Conservation (phyloP, 768 basidiomycete species). For the Lentinula raphanica region DNA sequence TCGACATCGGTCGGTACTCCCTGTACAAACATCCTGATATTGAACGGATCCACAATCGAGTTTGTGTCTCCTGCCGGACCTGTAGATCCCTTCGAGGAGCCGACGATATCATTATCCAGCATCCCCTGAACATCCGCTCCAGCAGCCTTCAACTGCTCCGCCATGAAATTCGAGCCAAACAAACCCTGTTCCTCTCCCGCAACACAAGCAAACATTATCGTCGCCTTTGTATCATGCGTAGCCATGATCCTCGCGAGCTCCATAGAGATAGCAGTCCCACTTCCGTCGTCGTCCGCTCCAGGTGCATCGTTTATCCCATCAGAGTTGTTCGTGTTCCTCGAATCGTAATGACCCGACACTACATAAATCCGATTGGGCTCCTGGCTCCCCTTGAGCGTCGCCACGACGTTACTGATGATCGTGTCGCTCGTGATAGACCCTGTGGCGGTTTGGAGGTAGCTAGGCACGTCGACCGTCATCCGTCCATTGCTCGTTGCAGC, state of each 20-base stretch:
- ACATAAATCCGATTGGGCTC: slow-evolving; percentile 49
- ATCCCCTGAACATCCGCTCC: slow-evolving; percentile 51
- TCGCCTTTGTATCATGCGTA: slow-evolving; percentile 39
- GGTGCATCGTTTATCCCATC: slow-evolving; percentile 35
- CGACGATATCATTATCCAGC: slow-evolving; percentile 56
- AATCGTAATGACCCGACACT: slow-evolving; percentile 53
- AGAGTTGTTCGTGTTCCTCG: slow-evolving; percentile 31
- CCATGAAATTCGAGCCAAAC: slow-evolving; percentile 44
- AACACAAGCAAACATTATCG: slow-evolving; percentile 48
- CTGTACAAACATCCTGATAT: slow-evolving; percentile 47
- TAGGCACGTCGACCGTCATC: slow-evolving; percentile 39
- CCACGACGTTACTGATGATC: slow-evolving; percentile 46
- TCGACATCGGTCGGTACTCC: slow-evolving; percentile 42
- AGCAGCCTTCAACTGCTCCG: slow-evolving; percentile 33
- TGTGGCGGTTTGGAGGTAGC: slow-evolving; percentile 37
- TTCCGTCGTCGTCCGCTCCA: slow-evolving; percentile 51
- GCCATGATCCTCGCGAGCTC: slow-evolving; percentile 49
- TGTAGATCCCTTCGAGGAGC: slow-evolving; percentile 32
- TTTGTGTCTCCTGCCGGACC: slow-evolving; percentile 37
- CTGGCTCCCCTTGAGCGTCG: slow-evolving; percentile 41
- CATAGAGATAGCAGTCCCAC: slow-evolving; percentile 51
- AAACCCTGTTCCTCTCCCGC: slow-evolving; percentile 51
- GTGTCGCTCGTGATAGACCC: slow-evolving; percentile 34
- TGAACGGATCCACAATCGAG: slow-evolving; percentile 32
- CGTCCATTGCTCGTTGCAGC: slow-evolving; percentile 34